phyloP scores from a whole-genome alignment of 129 eudicot genomes.

The Silybum marianum region DNA sequence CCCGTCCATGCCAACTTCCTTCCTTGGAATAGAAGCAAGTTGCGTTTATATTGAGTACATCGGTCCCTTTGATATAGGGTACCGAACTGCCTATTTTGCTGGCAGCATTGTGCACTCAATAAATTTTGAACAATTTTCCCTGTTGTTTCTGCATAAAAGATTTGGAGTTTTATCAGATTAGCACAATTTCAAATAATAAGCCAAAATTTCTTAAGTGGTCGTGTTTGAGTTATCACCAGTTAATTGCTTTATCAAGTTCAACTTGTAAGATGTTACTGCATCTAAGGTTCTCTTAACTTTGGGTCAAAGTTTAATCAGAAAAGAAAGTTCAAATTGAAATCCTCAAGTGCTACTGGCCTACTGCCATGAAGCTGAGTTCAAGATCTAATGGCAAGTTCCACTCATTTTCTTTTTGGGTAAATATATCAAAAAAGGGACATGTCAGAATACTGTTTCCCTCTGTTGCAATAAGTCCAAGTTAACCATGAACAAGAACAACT shows the following conservation, averaged over 20 bases:
- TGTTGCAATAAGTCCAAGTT: neutral
- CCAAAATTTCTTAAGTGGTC: slow-evolving; percentile 12
- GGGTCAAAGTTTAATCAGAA: slow-evolving; percentile 11
- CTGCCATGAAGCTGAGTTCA: neutral
- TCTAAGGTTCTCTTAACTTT: neutral
- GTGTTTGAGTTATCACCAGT: neutral
- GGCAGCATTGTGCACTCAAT: slow-evolving; percentile 76
- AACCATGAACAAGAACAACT: slow-evolving; percentile 17
- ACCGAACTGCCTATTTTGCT: slow-evolving; percentile 76
- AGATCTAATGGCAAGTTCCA: neutral
- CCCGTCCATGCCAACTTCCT: slow-evolving; percentile 79
- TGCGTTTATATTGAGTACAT: slow-evolving; percentile 51
- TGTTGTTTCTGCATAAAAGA: slow-evolving; percentile 82
- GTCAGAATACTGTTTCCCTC: neutral
- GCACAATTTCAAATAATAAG: slow-evolving; percentile 16
- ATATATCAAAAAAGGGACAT: neutral
- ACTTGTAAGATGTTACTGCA: neutral
- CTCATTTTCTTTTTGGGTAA: neutral
- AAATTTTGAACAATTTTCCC: slow-evolving; percentile 93
- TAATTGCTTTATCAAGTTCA: neutral
- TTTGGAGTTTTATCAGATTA: slow-evolving; percentile 46
- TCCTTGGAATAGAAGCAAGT: slow-evolving; percentile 69
- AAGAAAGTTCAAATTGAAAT: slow-evolving; percentile 2
- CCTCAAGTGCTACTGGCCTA: neutral
- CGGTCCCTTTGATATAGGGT: slow-evolving; percentile 56